Percentiles rank a stretch among this genome's conserved stretches.
Conservation (phyloP, 345 rosid genomes). For the Salix purpurea region DNA sequence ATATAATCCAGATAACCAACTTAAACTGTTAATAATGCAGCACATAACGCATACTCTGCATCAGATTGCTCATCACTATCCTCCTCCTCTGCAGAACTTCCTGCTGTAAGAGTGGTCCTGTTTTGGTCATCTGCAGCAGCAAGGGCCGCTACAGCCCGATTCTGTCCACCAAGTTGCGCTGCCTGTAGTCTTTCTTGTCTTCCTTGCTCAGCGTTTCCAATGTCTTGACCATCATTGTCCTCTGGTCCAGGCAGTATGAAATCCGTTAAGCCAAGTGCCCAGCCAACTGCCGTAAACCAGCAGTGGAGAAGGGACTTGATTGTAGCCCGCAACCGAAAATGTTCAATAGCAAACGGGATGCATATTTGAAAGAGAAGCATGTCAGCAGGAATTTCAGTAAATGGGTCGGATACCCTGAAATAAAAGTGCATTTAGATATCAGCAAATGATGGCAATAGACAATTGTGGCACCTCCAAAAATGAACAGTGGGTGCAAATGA, state of each 20-base stretch:
- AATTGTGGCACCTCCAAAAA: neutral
- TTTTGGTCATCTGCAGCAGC: conserved; percentile 50
- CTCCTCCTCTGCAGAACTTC: conserved; percentile 50
- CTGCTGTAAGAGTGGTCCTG: conserved; percentile 39
- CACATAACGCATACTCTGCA: conserved; percentile 67
- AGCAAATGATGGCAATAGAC: conserved; percentile 13
- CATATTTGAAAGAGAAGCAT: conserved; percentile 98
- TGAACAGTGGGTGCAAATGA: conserved; percentile 1
- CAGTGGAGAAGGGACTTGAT: conserved; percentile 83
- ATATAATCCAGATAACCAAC: neutral
- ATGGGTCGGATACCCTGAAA: conserved; percentile 92
- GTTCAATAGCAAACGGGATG: conserved; percentile 93
- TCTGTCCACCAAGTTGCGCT: conserved; percentile 55
- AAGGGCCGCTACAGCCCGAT: conserved; percentile 52
- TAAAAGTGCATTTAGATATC: conserved; percentile 1
- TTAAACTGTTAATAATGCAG: neutral
- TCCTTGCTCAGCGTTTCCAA: conserved; percentile 63
- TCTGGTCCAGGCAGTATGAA: conserved; percentile 82
- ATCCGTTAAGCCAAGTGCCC: conserved; percentile 86
- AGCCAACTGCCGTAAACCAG: conserved; percentile 89
- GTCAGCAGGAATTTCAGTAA: conserved; percentile 97
- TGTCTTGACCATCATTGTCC: conserved; percentile 70
- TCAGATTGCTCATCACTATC: conserved; percentile 79
- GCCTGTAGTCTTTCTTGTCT: conserved; percentile 68
- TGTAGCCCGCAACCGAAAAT: conserved; percentile 84